A percentile compares a stretch with the other conserved stretches of the same genome.
Evolutionary conservation across 2,329 filamentous ascomycete genomes (phyloP).

Genomic region (Dactylellina drechsleri): DNA sequence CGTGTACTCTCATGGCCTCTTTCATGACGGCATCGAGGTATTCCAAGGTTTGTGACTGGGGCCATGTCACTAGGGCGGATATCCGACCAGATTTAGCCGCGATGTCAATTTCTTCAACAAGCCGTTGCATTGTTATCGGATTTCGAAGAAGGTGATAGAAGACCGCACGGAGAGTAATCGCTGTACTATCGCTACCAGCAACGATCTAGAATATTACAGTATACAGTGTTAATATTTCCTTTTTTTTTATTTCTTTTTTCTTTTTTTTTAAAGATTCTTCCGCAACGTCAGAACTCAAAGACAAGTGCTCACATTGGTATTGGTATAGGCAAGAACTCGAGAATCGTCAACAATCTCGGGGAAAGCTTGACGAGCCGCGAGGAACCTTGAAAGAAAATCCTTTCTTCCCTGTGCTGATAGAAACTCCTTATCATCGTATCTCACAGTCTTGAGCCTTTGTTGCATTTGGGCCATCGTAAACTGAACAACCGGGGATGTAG

Average conservation of each 20-base stretch:
- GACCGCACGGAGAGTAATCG: slow-evolving; percentile 62
- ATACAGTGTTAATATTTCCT: slow-evolving; percentile 38
- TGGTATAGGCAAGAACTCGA: slow-evolving; percentile 47
- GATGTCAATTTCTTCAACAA: slow-evolving; percentile 62
- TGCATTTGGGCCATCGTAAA: slow-evolving; percentile 50
- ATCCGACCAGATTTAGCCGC: slow-evolving; percentile 33
- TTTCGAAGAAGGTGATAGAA: slow-evolving; percentile 62
- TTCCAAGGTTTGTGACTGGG: slow-evolving; percentile 66
- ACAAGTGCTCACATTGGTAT: slow-evolving; percentile 43
- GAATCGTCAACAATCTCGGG: slow-evolving; percentile 56
- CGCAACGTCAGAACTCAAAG: no score
- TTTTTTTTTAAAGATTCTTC: no score
- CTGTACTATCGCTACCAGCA: slow-evolving; percentile 63
- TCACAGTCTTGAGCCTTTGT: slow-evolving; percentile 30
- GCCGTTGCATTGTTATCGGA: slow-evolving; percentile 59
- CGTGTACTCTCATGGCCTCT: slow-evolving; percentile 80
- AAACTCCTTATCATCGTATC: slow-evolving; percentile 48
- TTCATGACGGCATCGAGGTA: slow-evolving; percentile 83
- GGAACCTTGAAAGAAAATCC: slow-evolving; percentile 60
- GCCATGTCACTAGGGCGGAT: slow-evolving; percentile 57
- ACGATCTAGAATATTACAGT: slow-evolving; percentile 54
- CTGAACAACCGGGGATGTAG: slow-evolving; percentile 34
- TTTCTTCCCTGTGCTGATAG: slow-evolving; percentile 34
- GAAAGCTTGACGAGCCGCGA: slow-evolving; percentile 57
- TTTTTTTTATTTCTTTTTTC: no score